Percentiles rank a stretch among this genome's conserved stretches.
These are phyloP conservation scores for Colletotrichum godetiae DNA, from an alignment of 2,329 filamentous ascomycete species.

Conservation along the genomic window DNA sequence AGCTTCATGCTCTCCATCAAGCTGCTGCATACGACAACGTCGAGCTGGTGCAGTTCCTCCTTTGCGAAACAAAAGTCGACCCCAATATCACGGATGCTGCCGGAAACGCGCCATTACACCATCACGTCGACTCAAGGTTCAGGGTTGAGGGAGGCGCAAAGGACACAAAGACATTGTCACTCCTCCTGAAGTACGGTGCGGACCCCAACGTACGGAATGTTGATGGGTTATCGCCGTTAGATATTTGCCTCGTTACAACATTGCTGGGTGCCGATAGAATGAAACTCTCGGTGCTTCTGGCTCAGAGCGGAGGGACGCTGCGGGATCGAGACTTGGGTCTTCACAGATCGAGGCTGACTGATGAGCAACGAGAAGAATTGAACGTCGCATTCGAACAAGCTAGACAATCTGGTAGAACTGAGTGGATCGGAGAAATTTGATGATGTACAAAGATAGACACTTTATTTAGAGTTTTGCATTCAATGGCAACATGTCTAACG, in stretches of 20 bases:
- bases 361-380: not conserved
- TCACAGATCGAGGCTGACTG: constrained; percentile 6
- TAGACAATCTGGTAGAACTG: not conserved
- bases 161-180: not conserved
- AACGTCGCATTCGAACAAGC: constrained; percentile 1
- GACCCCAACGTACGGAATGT: constrained; percentile 41
- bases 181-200: constrained; percentile 45
- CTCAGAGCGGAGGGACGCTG: not conserved
- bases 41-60: constrained; percentile 2
- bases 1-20: constrained; percentile 27
- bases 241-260: constrained; percentile 17
- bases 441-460: not conserved
- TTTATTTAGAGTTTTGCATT: not conserved
- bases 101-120: constrained; percentile 28
- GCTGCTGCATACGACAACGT: constrained; percentile 14
- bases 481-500: too few relatives aligned
- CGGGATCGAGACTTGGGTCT: constrained; percentile 12
- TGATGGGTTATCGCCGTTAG: constrained; percentile 2
- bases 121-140: constrained; percentile 24
- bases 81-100: constrained; percentile 3
- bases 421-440: not conserved
- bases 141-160: not conserved
- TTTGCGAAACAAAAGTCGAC: not conserved
- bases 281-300: not conserved
- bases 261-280: constrained; percentile 9